These are phyloP conservation scores for Zalaria sp. DNA, from an alignment of 2,329 filamentous ascomycete genomes.

Conservation along the genomic window DNA sequence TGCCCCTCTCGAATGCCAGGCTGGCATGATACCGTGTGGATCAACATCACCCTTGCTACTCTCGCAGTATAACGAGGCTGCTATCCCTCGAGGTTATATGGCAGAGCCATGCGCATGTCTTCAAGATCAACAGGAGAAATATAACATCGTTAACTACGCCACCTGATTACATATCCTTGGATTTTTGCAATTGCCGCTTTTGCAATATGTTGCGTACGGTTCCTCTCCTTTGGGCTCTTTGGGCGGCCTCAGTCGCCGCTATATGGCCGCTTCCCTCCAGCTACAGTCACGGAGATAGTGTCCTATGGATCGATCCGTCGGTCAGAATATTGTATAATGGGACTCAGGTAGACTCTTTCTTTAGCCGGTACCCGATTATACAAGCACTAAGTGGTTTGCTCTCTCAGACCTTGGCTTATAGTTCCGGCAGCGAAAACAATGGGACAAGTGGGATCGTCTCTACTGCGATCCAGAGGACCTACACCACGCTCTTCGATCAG, in stretches of 20 bases:
- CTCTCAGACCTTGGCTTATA: slow-evolving; percentile 1
- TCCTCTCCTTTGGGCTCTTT: too few relatives aligned
- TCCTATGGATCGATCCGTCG: slow-evolving; percentile 24
- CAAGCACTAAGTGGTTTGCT: slow-evolving; percentile 4
- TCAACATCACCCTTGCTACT: too few relatives aligned
- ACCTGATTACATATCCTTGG: too few relatives aligned
- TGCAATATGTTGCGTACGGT: too few relatives aligned
- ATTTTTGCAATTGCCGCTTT: too few relatives aligned
- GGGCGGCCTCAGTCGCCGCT: slow-evolving; percentile 16
- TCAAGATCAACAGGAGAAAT: too few relatives aligned
- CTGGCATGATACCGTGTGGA: too few relatives aligned
- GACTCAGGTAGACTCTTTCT: slow-evolving; percentile 11
- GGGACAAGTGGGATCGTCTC: slow-evolving; percentile 26
- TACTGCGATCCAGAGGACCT: slow-evolving; percentile 38
- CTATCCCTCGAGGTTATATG: too few relatives aligned
- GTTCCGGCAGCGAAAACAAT: background rate
- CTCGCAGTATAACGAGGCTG: too few relatives aligned
- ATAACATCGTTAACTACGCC: too few relatives aligned
- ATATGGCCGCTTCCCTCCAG: slow-evolving; percentile 28
- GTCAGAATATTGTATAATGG: slow-evolving; percentile 24
- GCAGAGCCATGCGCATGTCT: too few relatives aligned
- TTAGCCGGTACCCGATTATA: slow-evolving; percentile 2
- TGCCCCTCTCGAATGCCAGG: too few relatives aligned
- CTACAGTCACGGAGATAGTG: slow-evolving; percentile 22
- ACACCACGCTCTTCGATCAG: slow-evolving; percentile 50